phyloP scores from a whole-genome alignment of 768 basidiomycete species.

The Tephrocybe sp. region DNA sequence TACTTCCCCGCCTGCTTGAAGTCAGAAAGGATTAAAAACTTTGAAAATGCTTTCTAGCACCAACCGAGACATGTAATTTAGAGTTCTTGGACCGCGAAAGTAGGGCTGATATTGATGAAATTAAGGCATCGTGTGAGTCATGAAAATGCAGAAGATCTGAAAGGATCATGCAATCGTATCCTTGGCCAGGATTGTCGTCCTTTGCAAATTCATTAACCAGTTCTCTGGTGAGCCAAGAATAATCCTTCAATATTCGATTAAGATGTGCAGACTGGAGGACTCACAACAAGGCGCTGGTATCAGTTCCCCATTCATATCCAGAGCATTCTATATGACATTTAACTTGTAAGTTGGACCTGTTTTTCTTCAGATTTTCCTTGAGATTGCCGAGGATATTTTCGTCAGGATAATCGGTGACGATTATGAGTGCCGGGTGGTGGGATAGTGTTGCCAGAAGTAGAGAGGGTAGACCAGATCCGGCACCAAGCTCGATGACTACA shows the following conservation, averaged over 20 bases:
- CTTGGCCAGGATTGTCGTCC: constrained; percentile 13
- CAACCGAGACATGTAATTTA: constrained; percentile 55
- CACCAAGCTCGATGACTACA: constrained; percentile 70
- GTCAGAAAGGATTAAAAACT: neutral
- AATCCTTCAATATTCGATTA: neutral
- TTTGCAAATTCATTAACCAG: constrained; percentile 14
- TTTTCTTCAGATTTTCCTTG: constrained; percentile 51
- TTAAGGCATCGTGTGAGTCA: constrained; percentile 54
- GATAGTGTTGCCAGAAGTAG: constrained; percentile 50
- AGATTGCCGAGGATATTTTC: constrained; percentile 59
- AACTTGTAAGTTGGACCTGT: constrained; percentile 33
- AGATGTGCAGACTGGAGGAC: constrained; percentile 17
- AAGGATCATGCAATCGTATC: constrained; percentile 62
- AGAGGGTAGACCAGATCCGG: constrained; percentile 69
- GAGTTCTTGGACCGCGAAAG: constrained; percentile 41
- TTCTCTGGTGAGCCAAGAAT: constrained; percentile 12
- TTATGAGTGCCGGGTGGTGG: constrained; percentile 49
- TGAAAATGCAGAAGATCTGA: constrained; percentile 76
- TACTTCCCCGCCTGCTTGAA: constrained; percentile 57
- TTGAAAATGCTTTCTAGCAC: constrained; percentile 11
- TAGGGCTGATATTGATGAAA: constrained; percentile 49
- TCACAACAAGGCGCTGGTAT: constrained; percentile 48
- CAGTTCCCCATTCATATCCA: constrained; percentile 69
- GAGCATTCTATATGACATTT: constrained; percentile 42
- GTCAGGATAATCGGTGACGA: constrained; percentile 73